Conservation (phyloP, 176 grass and related monocot species). For the Saccharum spontaneum region DNA sequence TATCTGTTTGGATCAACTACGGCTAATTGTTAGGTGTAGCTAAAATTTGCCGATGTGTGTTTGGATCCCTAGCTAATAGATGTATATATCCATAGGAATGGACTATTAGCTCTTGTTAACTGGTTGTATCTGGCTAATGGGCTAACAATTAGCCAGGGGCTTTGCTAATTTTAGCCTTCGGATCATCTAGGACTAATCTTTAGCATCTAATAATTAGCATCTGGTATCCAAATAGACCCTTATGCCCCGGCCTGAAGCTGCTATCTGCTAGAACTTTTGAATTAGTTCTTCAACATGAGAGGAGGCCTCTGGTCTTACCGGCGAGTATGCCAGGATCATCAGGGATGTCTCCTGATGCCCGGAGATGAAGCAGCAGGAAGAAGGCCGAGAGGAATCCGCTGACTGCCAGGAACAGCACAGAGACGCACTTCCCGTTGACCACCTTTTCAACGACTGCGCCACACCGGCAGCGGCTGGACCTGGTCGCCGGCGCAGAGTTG, state of each 20-base stretch:
- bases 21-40: neutral
- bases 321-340: conserved; percentile 32
- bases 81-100: neutral
- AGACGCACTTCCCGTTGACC: conserved; percentile 11
- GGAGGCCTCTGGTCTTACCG: conserved; percentile 20
- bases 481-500: neutral
- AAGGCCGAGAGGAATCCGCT: conserved; percentile 43
- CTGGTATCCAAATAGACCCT: neutral
- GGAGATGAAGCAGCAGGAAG: conserved; percentile 44
- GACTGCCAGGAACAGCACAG: conserved; percentile 20
- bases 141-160: neutral
- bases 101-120: neutral
- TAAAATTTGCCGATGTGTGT: neutral
- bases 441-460: neutral
- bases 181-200: neutral
- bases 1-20: neutral
- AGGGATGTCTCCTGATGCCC: conserved; percentile 14
- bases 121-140: neutral
- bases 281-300: neutral
- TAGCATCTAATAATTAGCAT: neutral
- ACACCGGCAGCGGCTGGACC: neutral
- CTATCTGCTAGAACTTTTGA: neutral
- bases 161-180: neutral
- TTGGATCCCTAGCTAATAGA: neutral
- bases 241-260: neutral